Conservation (phyloP, 1,284 basidiomycete species). For the Malassezia psittaci region DNA sequence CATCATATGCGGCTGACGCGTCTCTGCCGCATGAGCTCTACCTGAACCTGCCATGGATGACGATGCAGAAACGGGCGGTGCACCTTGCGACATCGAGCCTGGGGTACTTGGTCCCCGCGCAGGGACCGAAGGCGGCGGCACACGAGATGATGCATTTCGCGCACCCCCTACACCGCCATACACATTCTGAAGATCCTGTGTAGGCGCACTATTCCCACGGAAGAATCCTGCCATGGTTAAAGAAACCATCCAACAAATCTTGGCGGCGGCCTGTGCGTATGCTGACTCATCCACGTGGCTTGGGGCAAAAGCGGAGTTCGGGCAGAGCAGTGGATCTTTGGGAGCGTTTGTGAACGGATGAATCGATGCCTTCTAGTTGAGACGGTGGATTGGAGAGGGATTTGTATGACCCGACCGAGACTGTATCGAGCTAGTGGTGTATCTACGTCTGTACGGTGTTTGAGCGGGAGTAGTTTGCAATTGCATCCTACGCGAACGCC, state of each 20-base stretch:
- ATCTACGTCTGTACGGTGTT: too few species aligned
- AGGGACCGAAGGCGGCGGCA: conserved; percentile 1
- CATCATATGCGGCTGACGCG: conserved; percentile 15
- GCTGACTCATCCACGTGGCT: conserved; percentile 6
- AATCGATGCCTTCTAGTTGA: too few species aligned
- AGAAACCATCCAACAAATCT: background rate
- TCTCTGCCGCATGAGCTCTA: background rate
- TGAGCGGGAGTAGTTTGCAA: too few species aligned
- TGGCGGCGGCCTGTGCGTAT: background rate
- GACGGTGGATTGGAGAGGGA: too few species aligned
- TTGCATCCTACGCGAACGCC: background rate
- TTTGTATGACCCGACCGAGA: too few species aligned
- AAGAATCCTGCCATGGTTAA: conserved; percentile 18
- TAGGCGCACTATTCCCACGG: background rate
- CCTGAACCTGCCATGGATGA: background rate
- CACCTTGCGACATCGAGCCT: background rate
- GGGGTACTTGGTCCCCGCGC: background rate
- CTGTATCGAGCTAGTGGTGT: too few species aligned
- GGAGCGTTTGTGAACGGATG: too few species aligned
- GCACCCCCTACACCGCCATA: conserved; percentile 5
- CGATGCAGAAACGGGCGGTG: background rate
- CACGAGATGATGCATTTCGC: background rate
- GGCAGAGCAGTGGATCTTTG: too few species aligned
- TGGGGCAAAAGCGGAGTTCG: background rate
- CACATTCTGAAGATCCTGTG: conserved; percentile 3